Evolutionary conservation across 257 asterid species (phyloP).

Genomic region (Parsonsia alboflavescens): DNA sequence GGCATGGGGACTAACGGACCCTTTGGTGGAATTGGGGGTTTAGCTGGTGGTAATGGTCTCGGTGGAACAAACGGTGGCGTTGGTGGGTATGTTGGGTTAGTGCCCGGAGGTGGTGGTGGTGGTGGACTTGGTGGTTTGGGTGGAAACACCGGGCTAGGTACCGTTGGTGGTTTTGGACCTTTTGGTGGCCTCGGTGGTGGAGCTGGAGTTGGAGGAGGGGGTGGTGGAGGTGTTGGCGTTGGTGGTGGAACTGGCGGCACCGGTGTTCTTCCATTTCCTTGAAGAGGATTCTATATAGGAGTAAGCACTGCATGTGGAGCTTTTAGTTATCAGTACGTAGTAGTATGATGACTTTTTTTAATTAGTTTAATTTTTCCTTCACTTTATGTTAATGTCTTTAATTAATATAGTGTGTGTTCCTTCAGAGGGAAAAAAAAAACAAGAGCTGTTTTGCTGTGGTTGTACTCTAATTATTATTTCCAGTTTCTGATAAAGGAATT

Average conservation of each 20-base stretch:
- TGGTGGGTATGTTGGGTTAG: constrained; percentile 17
- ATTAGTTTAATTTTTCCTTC: no score
- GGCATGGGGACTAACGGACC: constrained; percentile 26
- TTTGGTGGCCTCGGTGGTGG: constrained; percentile 24
- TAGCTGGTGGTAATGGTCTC: constrained; percentile 17
- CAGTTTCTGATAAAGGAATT: background rate
- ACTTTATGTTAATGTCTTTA: background rate
- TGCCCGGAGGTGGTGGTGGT: constrained; percentile 17
- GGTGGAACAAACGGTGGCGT: constrained; percentile 12
- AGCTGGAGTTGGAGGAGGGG: constrained; percentile 21
- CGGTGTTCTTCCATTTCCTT: constrained; percentile 31
- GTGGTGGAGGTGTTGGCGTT: constrained; percentile 11
- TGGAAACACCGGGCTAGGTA: constrained; percentile 16
- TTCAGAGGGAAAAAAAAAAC: no score
- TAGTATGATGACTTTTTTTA: no score
- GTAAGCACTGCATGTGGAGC: background rate
- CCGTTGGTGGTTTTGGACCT: constrained; percentile 7
- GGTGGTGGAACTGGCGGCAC: constrained; percentile 6
- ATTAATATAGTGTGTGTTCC: no score
- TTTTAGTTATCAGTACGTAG: no score
- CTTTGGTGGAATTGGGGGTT: constrained; percentile 27
- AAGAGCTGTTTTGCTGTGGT: background rate
- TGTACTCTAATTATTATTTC: background rate
- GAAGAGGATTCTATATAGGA: background rate
- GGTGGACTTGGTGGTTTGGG: constrained; percentile 18